These are phyloP conservation scores for Priceomyces melissophilus DNA, from an alignment of 805 yeast genomes.

Conservation along the genomic window DNA sequence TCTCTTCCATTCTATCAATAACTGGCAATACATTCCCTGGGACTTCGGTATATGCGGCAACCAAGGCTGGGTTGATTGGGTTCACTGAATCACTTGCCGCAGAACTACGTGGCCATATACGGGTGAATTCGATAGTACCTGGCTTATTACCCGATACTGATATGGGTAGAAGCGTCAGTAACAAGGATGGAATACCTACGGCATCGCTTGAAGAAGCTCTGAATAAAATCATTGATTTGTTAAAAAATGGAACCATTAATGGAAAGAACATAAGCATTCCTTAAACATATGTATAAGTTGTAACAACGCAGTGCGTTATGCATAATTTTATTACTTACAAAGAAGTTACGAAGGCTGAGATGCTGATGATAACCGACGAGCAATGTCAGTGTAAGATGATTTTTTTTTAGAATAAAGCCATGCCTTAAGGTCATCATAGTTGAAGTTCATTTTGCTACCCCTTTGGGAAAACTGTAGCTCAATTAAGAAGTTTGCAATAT, in stretches of 20 bases:
- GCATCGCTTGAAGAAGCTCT: slow-evolving; percentile 29
- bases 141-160: slow-evolving; percentile 66
- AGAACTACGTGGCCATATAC: slow-evolving; percentile 54
- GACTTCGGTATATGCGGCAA: slow-evolving; percentile 61
- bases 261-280: slow-evolving; percentile 25
- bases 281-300: background rate
- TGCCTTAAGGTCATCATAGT: background rate
- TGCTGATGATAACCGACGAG: too few species aligned
- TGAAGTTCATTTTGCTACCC: slow-evolving; percentile 10
- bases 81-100: slow-evolving; percentile 57
- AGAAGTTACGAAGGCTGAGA: too few species aligned
- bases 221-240: slow-evolving; percentile 17
- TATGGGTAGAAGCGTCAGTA: slow-evolving; percentile 46
- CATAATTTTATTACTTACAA: too few species aligned
- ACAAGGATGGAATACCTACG: slow-evolving; percentile 16
- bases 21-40: slow-evolving; percentile 44
- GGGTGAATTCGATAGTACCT: slow-evolving; percentile 67
- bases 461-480: slow-evolving; percentile 8
- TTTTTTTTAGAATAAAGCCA: too few species aligned
- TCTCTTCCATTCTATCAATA: slow-evolving; percentile 62
- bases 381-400: too few species aligned
- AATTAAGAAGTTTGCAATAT: background rate
- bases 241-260: slow-evolving; percentile 22
- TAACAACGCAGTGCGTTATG: too few species aligned
- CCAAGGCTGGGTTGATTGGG: slow-evolving; percentile 67